phyloP scores from a whole-genome alignment of 2,329 filamentous ascomycete species.

The Aspergillus vadensis region DNA sequence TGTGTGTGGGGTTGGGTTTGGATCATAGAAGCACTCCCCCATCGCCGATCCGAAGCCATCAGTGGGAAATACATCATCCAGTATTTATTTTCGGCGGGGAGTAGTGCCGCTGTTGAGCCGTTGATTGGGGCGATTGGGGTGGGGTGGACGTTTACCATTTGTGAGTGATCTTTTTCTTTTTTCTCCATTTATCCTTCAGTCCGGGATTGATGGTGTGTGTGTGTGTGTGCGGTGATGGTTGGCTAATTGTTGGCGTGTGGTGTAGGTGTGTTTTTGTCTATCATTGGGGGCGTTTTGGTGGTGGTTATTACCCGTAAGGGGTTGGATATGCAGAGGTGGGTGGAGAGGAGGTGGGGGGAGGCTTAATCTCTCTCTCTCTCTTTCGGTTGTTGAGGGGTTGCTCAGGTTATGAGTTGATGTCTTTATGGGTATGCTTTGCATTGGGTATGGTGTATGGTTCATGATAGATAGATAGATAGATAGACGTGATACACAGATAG shows the following conservation, averaged over 20 bases:
- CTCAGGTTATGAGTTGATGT: too few species aligned
- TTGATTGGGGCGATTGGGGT: conserved; percentile 72
- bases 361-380: too few species aligned
- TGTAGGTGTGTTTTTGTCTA: conserved; percentile 31
- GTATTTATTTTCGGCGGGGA: conserved; percentile 72
- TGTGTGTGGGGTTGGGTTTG: too few species aligned
- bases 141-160: conserved; percentile 78
- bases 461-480: too few species aligned
- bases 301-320: conserved; percentile 34
- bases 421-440: too few species aligned
- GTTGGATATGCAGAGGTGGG: conserved; percentile 38
- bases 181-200: conserved; percentile 48
- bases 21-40: conserved; percentile 49
- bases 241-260: neutral
- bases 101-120: conserved; percentile 71
- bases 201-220: conserved; percentile 7
- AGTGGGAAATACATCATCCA: conserved; percentile 78
- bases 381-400: conserved; percentile 12
- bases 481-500: too few species aligned
- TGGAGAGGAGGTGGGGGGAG: conserved; percentile 23
- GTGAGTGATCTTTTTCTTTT: conserved; percentile 50
- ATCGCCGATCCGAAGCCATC: conserved; percentile 68
- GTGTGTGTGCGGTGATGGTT: too few species aligned
- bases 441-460: too few species aligned
- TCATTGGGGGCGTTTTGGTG: conserved; percentile 32